Evolutionary conservation across 2,329 filamentous ascomycete genomes (phyloP).

Genomic region (Hymenoscyphus fructigenus): DNA sequence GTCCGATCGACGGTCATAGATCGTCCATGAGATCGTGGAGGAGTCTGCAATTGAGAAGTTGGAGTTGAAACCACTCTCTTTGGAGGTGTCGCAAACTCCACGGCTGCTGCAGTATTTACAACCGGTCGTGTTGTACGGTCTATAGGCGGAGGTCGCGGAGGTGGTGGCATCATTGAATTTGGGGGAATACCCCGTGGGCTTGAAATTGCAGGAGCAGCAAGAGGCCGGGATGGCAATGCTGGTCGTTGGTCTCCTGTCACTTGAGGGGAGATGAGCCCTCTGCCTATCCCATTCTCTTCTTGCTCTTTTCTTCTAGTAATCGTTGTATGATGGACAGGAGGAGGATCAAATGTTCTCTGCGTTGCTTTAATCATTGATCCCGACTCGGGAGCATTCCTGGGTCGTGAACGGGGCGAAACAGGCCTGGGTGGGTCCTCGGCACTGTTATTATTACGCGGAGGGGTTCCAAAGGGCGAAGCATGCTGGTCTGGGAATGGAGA

Average conservation of each 20-base stretch:
- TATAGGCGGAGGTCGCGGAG: conserved; percentile 30
- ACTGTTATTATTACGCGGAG: conserved; percentile 70
- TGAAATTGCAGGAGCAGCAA: conserved; percentile 29
- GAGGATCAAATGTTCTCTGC: conserved; percentile 47
- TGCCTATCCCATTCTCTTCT: conserved; percentile 43
- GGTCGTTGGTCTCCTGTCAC: conserved; percentile 46
- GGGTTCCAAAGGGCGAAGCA: conserved; percentile 82
- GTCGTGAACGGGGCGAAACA: conserved; percentile 50
- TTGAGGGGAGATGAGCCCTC: conserved; percentile 42
- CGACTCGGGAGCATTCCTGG: conserved; percentile 41
- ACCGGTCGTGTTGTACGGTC: conserved; percentile 28
- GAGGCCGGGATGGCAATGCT: conserved; percentile 50
- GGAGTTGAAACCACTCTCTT: conserved; percentile 47
- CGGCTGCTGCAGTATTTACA: conserved; percentile 17
- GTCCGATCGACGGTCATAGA: conserved; percentile 51
- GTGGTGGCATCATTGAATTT: conserved; percentile 29
- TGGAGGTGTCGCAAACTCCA: conserved; percentile 33
- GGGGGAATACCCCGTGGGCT: conserved; percentile 23
- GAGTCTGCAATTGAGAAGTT: conserved; percentile 42
- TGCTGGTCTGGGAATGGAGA: conserved; percentile 20
- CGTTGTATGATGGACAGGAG: conserved; percentile 51
- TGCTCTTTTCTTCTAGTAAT: conserved; percentile 44
- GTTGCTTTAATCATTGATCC: conserved; percentile 25
- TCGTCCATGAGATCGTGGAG: conserved; percentile 45
- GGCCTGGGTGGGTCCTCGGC: conserved; percentile 44